phyloP scores from a whole-genome alignment of 176 grass and related monocot genomes.

The Hyparrhenia diplandra region DNA sequence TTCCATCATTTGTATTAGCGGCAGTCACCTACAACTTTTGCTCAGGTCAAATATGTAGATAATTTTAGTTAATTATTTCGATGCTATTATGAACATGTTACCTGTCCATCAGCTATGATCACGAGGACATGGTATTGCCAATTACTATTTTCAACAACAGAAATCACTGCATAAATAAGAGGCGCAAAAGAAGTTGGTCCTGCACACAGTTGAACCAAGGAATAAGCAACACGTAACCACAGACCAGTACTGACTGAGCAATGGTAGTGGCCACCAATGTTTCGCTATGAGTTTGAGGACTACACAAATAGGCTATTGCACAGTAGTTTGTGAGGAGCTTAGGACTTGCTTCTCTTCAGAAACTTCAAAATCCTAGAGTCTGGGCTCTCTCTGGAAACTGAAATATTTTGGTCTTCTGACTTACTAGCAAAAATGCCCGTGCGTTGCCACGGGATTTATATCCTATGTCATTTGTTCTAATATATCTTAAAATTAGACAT shows the following conservation, averaged over 20 bases:
- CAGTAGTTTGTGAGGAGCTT: neutral
- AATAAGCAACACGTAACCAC: constrained; percentile 10
- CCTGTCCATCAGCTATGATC: constrained; percentile 96
- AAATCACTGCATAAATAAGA: constrained; percentile 69
- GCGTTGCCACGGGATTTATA: too few relatives aligned
- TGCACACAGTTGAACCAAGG: constrained; percentile 35
- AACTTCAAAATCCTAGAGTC: neutral
- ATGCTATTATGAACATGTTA: constrained; percentile 34
- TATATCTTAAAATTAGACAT: too few relatives aligned
- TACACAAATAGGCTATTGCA: neutral
- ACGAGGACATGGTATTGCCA: constrained; percentile 95
- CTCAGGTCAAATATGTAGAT: constrained; percentile 32
- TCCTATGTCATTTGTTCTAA: too few relatives aligned
- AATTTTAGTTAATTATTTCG: constrained; percentile 2
- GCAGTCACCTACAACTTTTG: constrained; percentile 55
- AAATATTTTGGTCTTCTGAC: neutral
- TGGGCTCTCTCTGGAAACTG: neutral
- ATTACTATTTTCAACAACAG: constrained; percentile 74
- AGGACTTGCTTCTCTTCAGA: neutral
- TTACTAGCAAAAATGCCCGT: too few relatives aligned
- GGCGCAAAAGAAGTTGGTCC: constrained; percentile 97
- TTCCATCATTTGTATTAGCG: constrained; percentile 37
- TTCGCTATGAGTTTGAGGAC: neutral
- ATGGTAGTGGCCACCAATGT: neutral
- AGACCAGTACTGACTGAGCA: neutral